Evolutionary conservation across 805 yeast genomes (phyloP).

Genomic region (Wickerhamomyces silvicola): DNA sequence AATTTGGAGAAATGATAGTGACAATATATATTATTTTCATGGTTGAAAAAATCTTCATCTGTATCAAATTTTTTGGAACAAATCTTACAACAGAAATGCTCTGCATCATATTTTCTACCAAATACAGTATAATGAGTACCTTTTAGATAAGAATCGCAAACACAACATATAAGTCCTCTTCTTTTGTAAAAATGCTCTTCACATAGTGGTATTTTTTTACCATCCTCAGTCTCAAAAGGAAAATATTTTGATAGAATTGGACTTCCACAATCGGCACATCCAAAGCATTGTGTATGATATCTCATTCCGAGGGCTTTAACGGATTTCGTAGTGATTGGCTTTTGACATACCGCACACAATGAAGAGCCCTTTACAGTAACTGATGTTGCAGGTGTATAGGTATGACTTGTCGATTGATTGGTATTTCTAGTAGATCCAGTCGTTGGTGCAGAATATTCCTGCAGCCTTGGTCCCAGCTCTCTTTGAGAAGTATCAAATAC

Average conservation of each 20-base stretch:
- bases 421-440: constrained; percentile 8
- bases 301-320: constrained; percentile 78
- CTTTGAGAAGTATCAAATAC: too few species aligned
- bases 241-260: constrained; percentile 85
- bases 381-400: constrained; percentile 8
- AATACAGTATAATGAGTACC: constrained; percentile 93
- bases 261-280: constrained; percentile 76
- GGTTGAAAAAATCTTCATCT: constrained; percentile 89
- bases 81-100: constrained; percentile 87
- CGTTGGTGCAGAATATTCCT: neutral
- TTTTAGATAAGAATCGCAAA: constrained; percentile 77
- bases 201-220: constrained; percentile 60
- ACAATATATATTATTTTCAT: constrained; percentile 75
- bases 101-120: constrained; percentile 87
- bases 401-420: constrained; percentile 1
- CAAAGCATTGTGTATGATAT: constrained; percentile 83
- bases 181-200: constrained; percentile 89
- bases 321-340: constrained; percentile 61
- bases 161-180: constrained; percentile 76
- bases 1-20: constrained; percentile 86
- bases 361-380: constrained; percentile 1
- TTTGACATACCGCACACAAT: constrained; percentile 46
- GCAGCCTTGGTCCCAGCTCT: too few species aligned
- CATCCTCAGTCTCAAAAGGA: constrained; percentile 53
- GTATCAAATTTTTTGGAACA: constrained; percentile 84